Percentiles rank a stretch among this genome's conserved stretches.
These are phyloP conservation scores for Fusarium sp. DNA, from an alignment of 2,329 filamentous ascomycete species.

Conservation along the genomic window DNA sequence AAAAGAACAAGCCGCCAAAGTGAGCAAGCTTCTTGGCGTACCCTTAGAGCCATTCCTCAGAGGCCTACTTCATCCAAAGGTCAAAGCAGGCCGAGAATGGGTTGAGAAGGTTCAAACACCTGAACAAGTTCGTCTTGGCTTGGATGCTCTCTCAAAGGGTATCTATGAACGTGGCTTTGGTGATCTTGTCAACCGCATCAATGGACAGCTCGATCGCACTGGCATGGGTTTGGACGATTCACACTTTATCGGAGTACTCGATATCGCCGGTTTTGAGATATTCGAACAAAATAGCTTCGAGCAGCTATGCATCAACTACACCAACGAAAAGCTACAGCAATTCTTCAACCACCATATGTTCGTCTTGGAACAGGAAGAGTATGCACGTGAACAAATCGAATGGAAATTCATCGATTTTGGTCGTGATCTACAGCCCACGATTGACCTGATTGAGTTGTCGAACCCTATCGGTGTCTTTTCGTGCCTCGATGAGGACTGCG, in stretches of 20 bases:
- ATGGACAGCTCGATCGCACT: constrained; percentile 88
- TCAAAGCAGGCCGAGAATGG: constrained; percentile 97
- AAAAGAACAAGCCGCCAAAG: constrained; percentile 79
- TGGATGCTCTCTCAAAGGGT: constrained; percentile 94
- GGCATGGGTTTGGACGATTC: constrained; percentile 88
- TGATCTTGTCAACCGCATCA: constrained; percentile 91
- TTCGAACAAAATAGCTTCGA: constrained; percentile 99
- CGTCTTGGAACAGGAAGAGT: constrained; percentile 97
- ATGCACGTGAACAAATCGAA: constrained; percentile 96
- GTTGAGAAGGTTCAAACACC: constrained; percentile 98
- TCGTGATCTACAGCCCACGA: constrained; percentile 95
- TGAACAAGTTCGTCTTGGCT: constrained; percentile 89
- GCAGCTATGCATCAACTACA: constrained; percentile 99
- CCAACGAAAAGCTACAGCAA: constrained; percentile 98
- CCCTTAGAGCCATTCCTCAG: constrained; percentile 86
- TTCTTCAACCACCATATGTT: constrained; percentile 99
- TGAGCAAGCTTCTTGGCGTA: constrained; percentile 88
- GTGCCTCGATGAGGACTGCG: constrained; percentile 95
- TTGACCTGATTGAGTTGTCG: constrained; percentile 94
- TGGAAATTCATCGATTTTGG: constrained; percentile 99
- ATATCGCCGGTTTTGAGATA: constrained; percentile 99
- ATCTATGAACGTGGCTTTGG: constrained; percentile 98
- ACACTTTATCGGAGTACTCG: constrained; percentile 95
- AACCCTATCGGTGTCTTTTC: constrained; percentile 99
- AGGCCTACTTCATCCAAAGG: constrained; percentile 89